These are phyloP conservation scores for Lithohypha guttulata DNA, from an alignment of 2,329 filamentous ascomycete species.

Conservation along the genomic window DNA sequence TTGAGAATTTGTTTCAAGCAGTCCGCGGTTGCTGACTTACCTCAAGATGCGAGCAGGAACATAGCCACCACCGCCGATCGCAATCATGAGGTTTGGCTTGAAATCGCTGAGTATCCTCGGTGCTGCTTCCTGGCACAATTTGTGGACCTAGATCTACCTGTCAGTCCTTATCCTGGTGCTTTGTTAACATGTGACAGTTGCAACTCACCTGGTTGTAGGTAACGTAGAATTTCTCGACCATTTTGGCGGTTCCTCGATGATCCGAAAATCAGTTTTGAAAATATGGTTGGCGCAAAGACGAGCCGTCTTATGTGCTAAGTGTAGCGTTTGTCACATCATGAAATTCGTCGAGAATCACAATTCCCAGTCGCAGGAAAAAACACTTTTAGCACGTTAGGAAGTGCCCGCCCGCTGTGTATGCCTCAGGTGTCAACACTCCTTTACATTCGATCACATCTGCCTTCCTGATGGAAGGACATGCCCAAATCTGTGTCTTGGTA, in stretches of 20 bases:
- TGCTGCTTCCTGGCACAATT: conserved; percentile 83
- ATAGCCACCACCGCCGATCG: conserved; percentile 94
- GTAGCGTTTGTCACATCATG: too few species aligned
- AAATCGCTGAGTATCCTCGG: conserved; percentile 71
- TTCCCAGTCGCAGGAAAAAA: too few species aligned
- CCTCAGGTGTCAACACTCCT: too few species aligned
- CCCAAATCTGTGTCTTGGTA: too few species aligned
- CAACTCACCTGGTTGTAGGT: conserved; percentile 76
- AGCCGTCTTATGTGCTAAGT: too few species aligned
- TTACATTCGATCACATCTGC: too few species aligned
- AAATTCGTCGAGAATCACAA: too few species aligned
- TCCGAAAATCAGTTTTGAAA: background rate
- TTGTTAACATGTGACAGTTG: background rate
- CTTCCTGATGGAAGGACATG: too few species aligned
- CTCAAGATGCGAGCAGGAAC: conserved; percentile 93
- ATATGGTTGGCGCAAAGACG: too few species aligned
- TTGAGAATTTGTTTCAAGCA: background rate
- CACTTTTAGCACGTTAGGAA: too few species aligned
- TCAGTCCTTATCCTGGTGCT: background rate
- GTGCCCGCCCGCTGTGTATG: too few species aligned
- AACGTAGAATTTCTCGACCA: conserved; percentile 79
- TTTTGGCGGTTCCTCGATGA: conserved; percentile 26
- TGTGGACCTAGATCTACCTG: conserved; percentile 62
- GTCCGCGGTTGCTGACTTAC: conserved; percentile 29
- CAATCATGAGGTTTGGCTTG: conserved; percentile 93